Base-by-base conservation (phyloP, 441 rosid genomes). In the Flueggea neowawraea region DNA sequence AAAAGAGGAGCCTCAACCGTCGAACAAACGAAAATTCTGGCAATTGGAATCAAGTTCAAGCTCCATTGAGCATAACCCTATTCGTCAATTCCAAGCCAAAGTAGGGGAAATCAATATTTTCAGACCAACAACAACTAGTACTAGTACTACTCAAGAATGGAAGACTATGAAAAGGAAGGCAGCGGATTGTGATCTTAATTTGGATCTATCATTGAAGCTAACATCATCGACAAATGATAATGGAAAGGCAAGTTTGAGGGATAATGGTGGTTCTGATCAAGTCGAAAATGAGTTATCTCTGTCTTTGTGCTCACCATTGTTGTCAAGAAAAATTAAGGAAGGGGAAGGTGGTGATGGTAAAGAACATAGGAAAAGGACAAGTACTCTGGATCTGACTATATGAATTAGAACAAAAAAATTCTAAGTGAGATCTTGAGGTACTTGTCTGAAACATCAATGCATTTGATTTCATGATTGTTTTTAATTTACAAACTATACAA, bases 401-500 rank as follows among this genome's bases (percentile, higher is more conserved):
- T 89, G 97, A 89, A 88, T 39, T 9, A 14, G 6, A 14, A 50
- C 51, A 69, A 61, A 69, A 58, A 76, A 78, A 88, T 89, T 89
- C 95, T 73, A 81, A 91, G 97, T 91, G 92, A 91, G 97, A 91
- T 89, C 82, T 78, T 83, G 95, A 77, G 81, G 96, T 89, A 91
- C 94, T 89, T 89, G 69, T 70, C 73, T 75, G 16, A 61, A 68
- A 54, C 49, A 60, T 58, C 36, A 60, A 54, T 69, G 71, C 33
- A 68, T 31, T 12, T 16, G 31, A 2, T 10, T 63, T 54, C 54
- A n/a, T 44, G 11, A 45, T 36, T 69, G 62, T 61, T 33, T 22
- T 63, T 31, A 16, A 66, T 50, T 53, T 36, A 36, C 16, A 10
- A 47, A 47, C 14, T 47, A 57, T 50, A 73, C 51, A 66, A 66